Percentiles rank a stretch among this genome's conserved stretches.
Evolutionary conservation across 345 rosid species (phyloP).

Genomic region (Iberis pinnata): DNA sequence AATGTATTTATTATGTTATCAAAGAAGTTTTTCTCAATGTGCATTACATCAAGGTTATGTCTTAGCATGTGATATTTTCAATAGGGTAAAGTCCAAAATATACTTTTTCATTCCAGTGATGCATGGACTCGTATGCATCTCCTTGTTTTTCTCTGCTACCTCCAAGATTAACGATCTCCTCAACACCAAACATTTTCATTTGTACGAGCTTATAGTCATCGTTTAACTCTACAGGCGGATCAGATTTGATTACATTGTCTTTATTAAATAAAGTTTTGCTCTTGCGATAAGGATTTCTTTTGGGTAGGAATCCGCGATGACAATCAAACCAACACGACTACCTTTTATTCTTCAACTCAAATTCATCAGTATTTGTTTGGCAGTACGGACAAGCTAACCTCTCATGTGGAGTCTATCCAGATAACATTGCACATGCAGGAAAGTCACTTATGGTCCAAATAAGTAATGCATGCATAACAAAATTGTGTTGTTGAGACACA

Average conservation of each 20-base stretch:
- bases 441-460: slow-evolving; percentile 4
- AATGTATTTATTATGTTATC: too few species aligned
- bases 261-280: neutral
- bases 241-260: neutral
- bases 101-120: neutral
- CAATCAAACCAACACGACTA: too few species aligned
- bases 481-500: neutral
- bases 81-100: neutral
- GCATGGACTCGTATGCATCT: neutral
- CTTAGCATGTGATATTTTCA: neutral
- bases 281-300: neutral
- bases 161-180: neutral
- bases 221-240: neutral
- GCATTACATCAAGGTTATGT: too few species aligned
- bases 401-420: neutral
- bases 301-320: too few species aligned
- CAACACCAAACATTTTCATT: neutral
- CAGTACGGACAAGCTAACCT: neutral
- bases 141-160: neutral
- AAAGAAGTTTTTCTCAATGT: too few species aligned
- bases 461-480: neutral
- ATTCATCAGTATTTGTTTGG: neutral
- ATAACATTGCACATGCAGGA: neutral
- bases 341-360: too few species aligned
- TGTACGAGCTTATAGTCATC: neutral